A percentile compares a stretch with the other conserved stretches of the same genome.
Evolutionary conservation across 2,329 filamentous ascomycete species (phyloP).

Genomic region (Dactylellina haptotyla): DNA sequence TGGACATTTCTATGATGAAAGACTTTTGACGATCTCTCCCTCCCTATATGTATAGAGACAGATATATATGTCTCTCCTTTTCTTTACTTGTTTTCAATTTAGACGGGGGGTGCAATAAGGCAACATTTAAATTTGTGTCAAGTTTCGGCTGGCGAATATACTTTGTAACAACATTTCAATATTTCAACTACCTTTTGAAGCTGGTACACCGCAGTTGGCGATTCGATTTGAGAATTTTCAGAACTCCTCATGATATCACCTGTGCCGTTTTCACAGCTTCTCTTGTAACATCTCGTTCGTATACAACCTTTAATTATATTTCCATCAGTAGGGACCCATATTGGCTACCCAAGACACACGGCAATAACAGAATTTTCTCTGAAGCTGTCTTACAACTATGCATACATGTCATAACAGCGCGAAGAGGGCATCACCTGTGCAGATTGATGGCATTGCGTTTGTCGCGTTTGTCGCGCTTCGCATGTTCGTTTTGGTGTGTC

Average conservation of each 20-base stretch:
- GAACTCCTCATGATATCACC: too few species aligned
- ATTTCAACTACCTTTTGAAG: conserved; percentile 1
- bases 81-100: neutral
- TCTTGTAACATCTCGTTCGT: too few species aligned
- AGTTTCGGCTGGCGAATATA: conserved; percentile 13
- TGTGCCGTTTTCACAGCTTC: too few species aligned
- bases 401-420: too few species aligned
- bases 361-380: too few species aligned
- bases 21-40: conserved; percentile 10
- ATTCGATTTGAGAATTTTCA: too few species aligned
- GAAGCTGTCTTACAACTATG: too few species aligned
- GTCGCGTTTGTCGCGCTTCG: conserved; percentile 28
- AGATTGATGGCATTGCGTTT: too few species aligned
- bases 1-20: conserved; percentile 4
- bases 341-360: too few species aligned
- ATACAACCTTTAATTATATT: neutral
- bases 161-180: conserved; percentile 31
- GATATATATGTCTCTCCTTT: neutral
- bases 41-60: neutral
- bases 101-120: neutral
- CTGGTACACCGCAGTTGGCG: neutral
- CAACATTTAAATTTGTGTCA: conserved; percentile 7
- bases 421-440: too few species aligned
- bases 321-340: too few species aligned
- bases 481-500: conserved; percentile 15